Percentiles rank a stretch among this genome's conserved stretches.
These are phyloP conservation scores for Diplosphaera chodatii DNA, from an alignment of 139 green algal genomes.

Conservation along the genomic window DNA sequence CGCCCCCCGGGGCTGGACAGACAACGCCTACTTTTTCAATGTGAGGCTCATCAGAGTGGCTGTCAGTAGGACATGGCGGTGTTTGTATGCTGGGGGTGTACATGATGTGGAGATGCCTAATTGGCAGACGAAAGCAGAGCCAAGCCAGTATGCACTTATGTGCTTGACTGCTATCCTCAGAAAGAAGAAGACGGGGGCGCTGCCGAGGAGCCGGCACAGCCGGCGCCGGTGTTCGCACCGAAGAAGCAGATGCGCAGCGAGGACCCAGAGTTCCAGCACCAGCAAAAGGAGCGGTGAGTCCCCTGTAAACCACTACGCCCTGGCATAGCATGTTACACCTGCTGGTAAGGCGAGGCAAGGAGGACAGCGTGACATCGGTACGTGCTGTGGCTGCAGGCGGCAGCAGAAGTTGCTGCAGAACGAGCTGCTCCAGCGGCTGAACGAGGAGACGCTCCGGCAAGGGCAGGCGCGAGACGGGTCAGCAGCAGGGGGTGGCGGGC, in stretches of 20 bases:
- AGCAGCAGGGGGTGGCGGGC: slow-evolving; percentile 3
- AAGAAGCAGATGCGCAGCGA: slow-evolving; percentile 66
- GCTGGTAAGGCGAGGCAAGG: no score
- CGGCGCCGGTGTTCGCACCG: slow-evolving; percentile 8
- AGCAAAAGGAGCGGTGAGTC: slow-evolving; percentile 62
- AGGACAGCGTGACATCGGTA: no score
- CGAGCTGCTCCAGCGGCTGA: slow-evolving; percentile 70
- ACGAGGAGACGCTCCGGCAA: slow-evolving; percentile 71
- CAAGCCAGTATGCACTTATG: no score
- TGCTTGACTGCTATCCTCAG: no score
- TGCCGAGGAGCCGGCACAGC: slow-evolving; percentile 21
- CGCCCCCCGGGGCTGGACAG: slow-evolving; percentile 48
- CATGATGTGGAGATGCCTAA: no score
- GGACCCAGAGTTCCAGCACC: slow-evolving; percentile 62
- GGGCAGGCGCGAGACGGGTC: slow-evolving; percentile 23
- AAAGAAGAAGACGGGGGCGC: slow-evolving; percentile 30
- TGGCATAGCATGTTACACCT: no score
- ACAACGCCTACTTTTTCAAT: slow-evolving; percentile 62
- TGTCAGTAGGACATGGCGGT: no score
- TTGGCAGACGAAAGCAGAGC: no score
- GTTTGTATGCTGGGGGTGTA: no score
- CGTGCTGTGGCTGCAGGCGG: no score
- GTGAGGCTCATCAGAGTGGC: background rate
- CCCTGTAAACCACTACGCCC: no score
- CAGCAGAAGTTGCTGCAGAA: slow-evolving; percentile 70